Evolutionary conservation across 2,329 filamentous ascomycete species (phyloP), one percentile per base, ranked within the genome.

Genomic region (Talaromyces atroroseus): DNA sequence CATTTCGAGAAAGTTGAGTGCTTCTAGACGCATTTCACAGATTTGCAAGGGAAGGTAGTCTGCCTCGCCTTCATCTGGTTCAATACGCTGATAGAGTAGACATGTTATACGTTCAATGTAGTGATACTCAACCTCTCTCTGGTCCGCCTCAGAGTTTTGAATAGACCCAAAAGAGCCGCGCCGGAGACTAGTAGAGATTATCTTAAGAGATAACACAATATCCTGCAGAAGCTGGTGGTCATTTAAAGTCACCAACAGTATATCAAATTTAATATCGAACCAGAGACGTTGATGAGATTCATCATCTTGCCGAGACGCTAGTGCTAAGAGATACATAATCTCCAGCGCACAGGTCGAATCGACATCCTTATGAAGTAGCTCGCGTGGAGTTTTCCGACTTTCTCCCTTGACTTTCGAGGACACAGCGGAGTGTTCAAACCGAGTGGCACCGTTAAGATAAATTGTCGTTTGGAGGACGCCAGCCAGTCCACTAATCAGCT

Each of bases 181-280:
- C 1, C 81, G 74, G 7, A 80, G 75, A 49, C 83, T 85, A 1
- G 79, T 83, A 32, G 74, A 72, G 1, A 87, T 71, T 11, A 85
- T 74, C 32, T 76, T 75, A 16, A 86, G 66, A 56, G 80, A 79
- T 18, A 82, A 66, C 2, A 73, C 73, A 48, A 86, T 81, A 47
- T 85, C 80, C 6, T 71, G 65, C n/a, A 82, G 70, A 6, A 78
- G 80, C 57, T 85, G 82, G 42, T 78, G 78, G 59, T 78, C 78
- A 61, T 81, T 80, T 5, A 86, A 71, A 67, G 84, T 80, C 65
- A 84, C 76, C 32, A 85, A 67, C n/a, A 81, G 74, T 62, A 83
- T 83, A 34, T 80, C 78, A 55, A 78, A 79, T 12, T 79, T 75
- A 57, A 86, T 78, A n/a, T 71, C 67, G 32, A 72, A 71, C 84